Evolutionary conservation across 495 filamentous ascomycete genomes (phyloP).

Genomic region (Lasiosphaeria miniovina): DNA sequence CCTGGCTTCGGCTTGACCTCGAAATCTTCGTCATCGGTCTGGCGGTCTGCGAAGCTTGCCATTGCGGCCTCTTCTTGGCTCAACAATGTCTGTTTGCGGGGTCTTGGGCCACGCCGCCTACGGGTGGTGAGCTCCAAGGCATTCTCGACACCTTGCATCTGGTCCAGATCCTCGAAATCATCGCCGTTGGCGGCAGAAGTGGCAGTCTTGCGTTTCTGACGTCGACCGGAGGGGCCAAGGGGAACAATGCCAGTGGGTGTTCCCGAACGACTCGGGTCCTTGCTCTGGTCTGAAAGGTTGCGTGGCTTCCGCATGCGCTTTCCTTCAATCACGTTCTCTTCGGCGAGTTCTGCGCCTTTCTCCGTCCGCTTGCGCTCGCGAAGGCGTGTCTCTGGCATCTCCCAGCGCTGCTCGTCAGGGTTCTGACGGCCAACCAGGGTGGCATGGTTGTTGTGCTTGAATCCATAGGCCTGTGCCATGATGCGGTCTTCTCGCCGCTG

Average conservation of each 20-base stretch:
- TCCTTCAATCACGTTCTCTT: constrained; percentile 39
- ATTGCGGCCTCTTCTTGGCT: constrained; percentile 5
- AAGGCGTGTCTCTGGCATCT: constrained; percentile 40
- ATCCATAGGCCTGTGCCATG: constrained; percentile 43
- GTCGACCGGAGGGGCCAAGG: constrained; percentile 21
- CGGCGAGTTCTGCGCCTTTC: constrained; percentile 45
- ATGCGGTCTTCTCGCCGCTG: constrained; percentile 41
- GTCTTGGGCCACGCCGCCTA: constrained; percentile 16
- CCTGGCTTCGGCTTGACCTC: constrained; percentile 16
- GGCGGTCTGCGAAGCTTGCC: neutral
- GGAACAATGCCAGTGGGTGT: constrained; percentile 29
- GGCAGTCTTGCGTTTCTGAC: constrained; percentile 29
- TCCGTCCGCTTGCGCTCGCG: constrained; percentile 46
- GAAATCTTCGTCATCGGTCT: constrained; percentile 18
- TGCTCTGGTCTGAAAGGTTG: constrained; percentile 39
- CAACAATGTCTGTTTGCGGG: neutral
- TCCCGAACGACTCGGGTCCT: constrained; percentile 37
- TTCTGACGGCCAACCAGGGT: constrained; percentile 42
- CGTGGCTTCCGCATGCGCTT: constrained; percentile 44
- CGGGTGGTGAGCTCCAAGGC: constrained; percentile 7
- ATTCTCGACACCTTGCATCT: constrained; percentile 8
- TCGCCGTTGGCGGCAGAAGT: constrained; percentile 17
- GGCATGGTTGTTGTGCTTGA: constrained; percentile 43
- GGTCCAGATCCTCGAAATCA: constrained; percentile 1
- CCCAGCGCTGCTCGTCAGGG: constrained; percentile 45